Percentiles rank a stretch among this genome's conserved stretches.
phyloP scores from a whole-genome alignment of 345 rosid species.

The Noccaea bulbosa region DNA sequence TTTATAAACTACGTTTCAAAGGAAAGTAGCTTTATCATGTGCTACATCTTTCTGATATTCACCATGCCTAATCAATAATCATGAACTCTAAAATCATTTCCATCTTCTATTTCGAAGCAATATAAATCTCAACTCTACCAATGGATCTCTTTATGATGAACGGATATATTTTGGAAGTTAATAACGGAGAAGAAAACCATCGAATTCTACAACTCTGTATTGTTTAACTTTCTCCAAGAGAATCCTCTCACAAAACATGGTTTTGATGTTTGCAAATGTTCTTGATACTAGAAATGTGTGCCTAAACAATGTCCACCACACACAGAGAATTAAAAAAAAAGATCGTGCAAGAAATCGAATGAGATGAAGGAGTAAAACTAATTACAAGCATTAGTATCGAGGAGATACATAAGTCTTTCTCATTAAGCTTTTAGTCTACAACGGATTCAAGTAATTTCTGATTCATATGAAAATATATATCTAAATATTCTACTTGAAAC shows the following conservation, averaged over 20 bases:
- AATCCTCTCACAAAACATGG: conserved; percentile 3
- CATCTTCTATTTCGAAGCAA: neutral
- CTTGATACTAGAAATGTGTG: neutral
- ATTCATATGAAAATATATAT: neutral
- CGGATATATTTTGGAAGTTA: too few species aligned
- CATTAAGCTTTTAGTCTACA: neutral
- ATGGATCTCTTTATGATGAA: too few species aligned
- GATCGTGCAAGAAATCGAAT: neutral
- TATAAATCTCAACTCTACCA: neutral
- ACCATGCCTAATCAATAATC: conserved; percentile 1
- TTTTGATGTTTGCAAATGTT: conserved; percentile 2
- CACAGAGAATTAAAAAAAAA: neutral
- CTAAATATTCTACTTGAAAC: neutral
- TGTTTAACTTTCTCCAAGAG: neutral
- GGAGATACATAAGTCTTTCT: neutral
- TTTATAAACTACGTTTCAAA: conserved; percentile 12
- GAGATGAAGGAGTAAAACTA: neutral
- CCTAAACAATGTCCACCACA: neutral
- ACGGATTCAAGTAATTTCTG: neutral
- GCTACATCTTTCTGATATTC: conserved; percentile 14
- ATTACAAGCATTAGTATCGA: neutral
- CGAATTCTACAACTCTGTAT: neutral
- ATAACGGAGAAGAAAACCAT: neutral
- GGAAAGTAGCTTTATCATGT: conserved; percentile 20
- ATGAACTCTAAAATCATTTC: neutral